Evolutionary conservation across 352 stramenopile species (phyloP), one percentile per base, ranked within the genome.

Genomic region (Phytophthora europaea): DNA sequence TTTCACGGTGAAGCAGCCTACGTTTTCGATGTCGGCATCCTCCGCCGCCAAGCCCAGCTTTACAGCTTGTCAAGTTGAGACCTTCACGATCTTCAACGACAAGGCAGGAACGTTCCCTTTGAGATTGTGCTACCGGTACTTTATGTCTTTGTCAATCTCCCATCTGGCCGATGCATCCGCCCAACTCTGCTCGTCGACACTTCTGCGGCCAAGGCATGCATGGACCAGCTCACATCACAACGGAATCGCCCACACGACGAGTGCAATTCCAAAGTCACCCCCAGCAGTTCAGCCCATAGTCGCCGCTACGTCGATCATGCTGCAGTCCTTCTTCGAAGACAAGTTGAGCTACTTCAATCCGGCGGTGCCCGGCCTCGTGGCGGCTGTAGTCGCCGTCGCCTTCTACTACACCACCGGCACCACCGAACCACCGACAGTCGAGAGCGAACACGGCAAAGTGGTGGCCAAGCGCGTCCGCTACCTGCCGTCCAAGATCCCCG

Each of bases 401-500:
- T 22, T 76, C 15, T 79, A 73, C 62, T 79, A 13, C 61, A 56
- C 58, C 43, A 65, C 36, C 53, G 56, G 16, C 47, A 50, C 28
- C 15, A 51, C 56, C 7, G 31, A 70, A 54, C 15, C 22, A 20
- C 47, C 58, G 13, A 43, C 51, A 38, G 16, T 31, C 26, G 38
- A 69, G 7, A 33, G 26, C 23, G 16, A 57, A 6, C 45, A 69
- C 36, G 43, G 54, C 2, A 75, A 75, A 64, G 38, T 53, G n/a
- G 33, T 26, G 10, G n/a, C 34, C 15, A 76, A 74, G 36, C 73
- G 60, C 26, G 64, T 80, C 26, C 73, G 68, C n/a, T 80, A 77
- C 20, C 54, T 80, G 38, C 73, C 68, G 45, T 74, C 73, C 8
- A 80, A 76, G 8, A 76, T 83, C 23, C 77, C 77, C 4, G 8